A percentile compares a stretch with the other conserved stretches of the same genome.
Evolutionary conservation across 1,284 basidiomycete species (phyloP).

Genomic region (Naganishia sp.): DNA sequence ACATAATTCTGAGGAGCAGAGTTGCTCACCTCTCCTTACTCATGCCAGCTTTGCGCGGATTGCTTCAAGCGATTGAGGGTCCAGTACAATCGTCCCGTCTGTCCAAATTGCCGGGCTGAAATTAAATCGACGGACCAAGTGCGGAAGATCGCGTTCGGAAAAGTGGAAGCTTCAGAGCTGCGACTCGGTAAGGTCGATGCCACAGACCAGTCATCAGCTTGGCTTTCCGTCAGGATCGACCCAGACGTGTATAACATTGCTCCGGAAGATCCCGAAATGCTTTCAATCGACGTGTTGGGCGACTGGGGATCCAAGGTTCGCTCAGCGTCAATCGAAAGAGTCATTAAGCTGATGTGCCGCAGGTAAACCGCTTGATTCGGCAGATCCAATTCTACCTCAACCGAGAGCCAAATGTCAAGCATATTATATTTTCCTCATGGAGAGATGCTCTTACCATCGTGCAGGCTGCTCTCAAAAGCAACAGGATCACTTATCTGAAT

Average conservation of each 20-base stretch:
- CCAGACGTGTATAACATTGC: constrained; percentile 6
- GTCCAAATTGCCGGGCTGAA: constrained; percentile 7
- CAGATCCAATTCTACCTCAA: constrained; percentile 46
- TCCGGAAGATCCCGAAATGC: constrained; percentile 31
- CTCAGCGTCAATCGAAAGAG: constrained; percentile 27
- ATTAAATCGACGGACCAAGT: neutral
- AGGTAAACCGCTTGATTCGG: constrained; percentile 52
- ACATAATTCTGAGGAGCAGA: too few species aligned
- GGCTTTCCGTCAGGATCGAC: constrained; percentile 28
- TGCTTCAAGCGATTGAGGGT: constrained; percentile 5
- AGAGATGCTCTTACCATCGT: constrained; percentile 42
- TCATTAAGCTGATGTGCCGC: constrained; percentile 10
- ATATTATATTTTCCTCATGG: constrained; percentile 32
- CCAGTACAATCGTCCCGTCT: neutral
- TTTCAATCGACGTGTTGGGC: constrained; percentile 46
- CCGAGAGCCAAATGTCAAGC: constrained; percentile 34
- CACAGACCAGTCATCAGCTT: constrained; percentile 37
- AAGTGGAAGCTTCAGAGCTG: constrained; percentile 21
- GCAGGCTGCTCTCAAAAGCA: constrained; percentile 44
- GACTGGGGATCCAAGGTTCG: constrained; percentile 51
- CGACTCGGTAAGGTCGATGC: constrained; percentile 41
- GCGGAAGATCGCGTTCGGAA: constrained; percentile 11
- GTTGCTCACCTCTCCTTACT: neutral
- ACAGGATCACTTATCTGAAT: constrained; percentile 47
- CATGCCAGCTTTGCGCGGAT: constrained; percentile 6